A percentile compares a stretch with the other conserved stretches of the same genome.
phyloP scores from a whole-genome alignment of 2,329 filamentous ascomycete species.

The Hymenoscyphus albidus region DNA sequence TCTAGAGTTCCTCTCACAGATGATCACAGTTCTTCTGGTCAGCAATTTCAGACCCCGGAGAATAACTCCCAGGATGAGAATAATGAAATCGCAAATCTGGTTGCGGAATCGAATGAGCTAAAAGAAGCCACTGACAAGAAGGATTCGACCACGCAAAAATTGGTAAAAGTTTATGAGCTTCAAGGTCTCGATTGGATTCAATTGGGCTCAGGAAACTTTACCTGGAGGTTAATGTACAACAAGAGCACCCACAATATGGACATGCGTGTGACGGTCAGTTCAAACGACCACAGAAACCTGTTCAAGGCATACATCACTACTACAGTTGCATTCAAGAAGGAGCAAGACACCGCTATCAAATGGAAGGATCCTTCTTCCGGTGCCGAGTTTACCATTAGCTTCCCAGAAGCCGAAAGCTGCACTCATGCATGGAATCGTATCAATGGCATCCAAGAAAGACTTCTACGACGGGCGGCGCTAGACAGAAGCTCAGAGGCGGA shows the following conservation, averaged over 20 bases:
- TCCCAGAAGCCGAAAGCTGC: neutral
- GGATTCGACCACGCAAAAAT: neutral
- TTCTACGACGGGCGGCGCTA: too few relatives aligned
- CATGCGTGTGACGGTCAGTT: neutral
- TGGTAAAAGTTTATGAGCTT: neutral
- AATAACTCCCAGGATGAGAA: too few relatives aligned
- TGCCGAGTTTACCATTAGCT: neutral
- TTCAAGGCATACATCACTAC: neutral
- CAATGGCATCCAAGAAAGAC: neutral
- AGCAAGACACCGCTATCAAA: neutral
- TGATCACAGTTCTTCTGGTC: too few relatives aligned
- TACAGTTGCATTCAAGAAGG: neutral
- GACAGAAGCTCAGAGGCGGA: too few relatives aligned
- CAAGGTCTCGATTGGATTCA: neutral
- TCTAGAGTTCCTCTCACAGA: neutral
- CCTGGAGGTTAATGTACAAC: too few relatives aligned
- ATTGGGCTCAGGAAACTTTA: neutral
- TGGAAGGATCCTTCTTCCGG: neutral
- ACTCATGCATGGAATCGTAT: neutral
- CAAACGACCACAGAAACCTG: neutral
- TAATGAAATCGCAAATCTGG: neutral
- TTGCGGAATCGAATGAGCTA: neutral
- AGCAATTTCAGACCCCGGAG: too few relatives aligned
- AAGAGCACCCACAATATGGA: neutral
- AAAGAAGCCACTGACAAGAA: neutral